phyloP scores from a whole-genome alignment of 2,329 filamentous ascomycete species.

The Cladosporium sp. region DNA sequence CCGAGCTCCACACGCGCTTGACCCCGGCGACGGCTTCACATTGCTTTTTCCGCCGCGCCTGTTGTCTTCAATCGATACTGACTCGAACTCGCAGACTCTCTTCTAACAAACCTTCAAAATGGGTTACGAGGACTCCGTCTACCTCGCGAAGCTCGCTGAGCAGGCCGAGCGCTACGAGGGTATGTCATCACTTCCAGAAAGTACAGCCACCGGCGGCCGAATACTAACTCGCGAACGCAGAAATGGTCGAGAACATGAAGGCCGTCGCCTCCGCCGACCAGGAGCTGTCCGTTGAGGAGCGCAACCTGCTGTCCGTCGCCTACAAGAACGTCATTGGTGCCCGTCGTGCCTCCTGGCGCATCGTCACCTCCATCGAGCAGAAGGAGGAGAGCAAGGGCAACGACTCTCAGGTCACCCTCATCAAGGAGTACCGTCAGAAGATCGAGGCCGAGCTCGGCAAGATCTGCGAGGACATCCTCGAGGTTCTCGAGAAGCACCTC shows the following conservation, averaged over 20 bases:
- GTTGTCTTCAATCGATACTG: background rate
- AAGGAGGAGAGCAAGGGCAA: conserved; percentile 99
- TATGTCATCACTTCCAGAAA: conserved; percentile 39
- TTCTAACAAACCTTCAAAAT: conserved; percentile 47
- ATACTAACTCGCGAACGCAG: conserved; percentile 45
- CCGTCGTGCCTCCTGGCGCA: conserved; percentile 96
- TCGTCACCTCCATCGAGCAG: conserved; percentile 97
- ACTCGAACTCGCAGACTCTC: background rate
- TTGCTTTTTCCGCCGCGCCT: background rate
- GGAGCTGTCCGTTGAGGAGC: conserved; percentile 76
- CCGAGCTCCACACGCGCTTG: background rate
- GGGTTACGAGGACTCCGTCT: conserved; percentile 99
- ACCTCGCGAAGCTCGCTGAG: conserved; percentile 99
- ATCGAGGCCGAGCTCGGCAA: conserved; percentile 95
- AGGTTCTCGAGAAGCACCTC: conserved; percentile 88
- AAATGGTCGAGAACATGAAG: conserved; percentile 99
- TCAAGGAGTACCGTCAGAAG: conserved; percentile 99
- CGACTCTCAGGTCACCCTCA: conserved; percentile 80
- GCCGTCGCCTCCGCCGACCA: conserved; percentile 78
- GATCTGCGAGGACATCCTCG: conserved; percentile 96
- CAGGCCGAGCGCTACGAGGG: conserved; percentile 99
- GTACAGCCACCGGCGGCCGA: background rate
- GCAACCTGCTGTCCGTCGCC: conserved; percentile 93
- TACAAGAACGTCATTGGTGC: conserved; percentile 99
- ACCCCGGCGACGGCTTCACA: background rate